Conservation (phyloP, 257 asterid species). For the Avicennia marina region DNA sequence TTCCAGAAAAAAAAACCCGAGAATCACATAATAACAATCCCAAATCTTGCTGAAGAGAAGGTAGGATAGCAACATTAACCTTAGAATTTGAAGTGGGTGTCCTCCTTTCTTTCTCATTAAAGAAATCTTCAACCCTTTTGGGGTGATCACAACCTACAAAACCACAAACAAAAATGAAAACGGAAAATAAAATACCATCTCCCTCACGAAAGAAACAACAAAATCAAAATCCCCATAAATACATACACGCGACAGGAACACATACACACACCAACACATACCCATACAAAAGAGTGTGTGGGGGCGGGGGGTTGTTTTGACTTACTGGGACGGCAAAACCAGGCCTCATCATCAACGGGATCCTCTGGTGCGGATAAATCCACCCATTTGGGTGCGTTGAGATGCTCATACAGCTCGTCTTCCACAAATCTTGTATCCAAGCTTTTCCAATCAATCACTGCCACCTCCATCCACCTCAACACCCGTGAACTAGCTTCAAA, state of each 20-base stretch:
- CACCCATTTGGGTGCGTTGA: constrained; percentile 93
- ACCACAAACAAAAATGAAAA: background rate
- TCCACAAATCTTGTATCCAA: constrained; percentile 70
- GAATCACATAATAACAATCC: background rate
- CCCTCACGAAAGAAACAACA: too few species aligned
- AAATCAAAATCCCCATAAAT: background rate
- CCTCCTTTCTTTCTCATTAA: constrained; percentile 31
- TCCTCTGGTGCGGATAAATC: constrained; percentile 57
- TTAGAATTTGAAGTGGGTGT: constrained; percentile 42
- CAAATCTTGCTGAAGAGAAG: background rate
- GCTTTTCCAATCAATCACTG: constrained; percentile 79
- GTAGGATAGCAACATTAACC: constrained; percentile 40
- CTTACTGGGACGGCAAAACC: constrained; percentile 93
- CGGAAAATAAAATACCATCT: background rate
- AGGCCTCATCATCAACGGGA: constrained; percentile 74
- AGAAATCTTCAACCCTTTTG: constrained; percentile 68
- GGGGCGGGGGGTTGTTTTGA: too few species aligned
- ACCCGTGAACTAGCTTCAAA: too few species aligned
- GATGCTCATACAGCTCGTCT: constrained; percentile 71
- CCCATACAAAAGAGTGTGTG: too few species aligned
- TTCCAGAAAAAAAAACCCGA: background rate
- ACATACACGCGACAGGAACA: too few species aligned
- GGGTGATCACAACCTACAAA: constrained; percentile 78
- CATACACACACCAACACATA: background rate
- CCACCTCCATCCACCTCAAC: constrained; percentile 92